Conservation (phyloP, 2,329 filamentous ascomycete species). For the Helotiales sp. region DNA sequence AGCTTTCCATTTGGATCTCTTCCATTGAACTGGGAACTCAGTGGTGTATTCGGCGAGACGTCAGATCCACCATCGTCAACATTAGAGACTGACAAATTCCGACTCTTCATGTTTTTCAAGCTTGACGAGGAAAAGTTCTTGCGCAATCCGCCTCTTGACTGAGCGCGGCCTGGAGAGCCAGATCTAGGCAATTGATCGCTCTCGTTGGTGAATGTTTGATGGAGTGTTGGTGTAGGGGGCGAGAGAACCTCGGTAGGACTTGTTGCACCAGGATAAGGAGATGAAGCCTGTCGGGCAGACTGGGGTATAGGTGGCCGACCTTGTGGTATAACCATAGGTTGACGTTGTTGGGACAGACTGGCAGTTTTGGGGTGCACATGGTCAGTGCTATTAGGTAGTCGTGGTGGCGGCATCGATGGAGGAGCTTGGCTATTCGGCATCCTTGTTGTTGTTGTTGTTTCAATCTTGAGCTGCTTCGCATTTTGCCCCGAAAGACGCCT, state of each 20-base stretch:
- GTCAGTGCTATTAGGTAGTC: slow-evolving; percentile 27
- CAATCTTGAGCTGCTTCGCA: slow-evolving; percentile 84
- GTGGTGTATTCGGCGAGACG: slow-evolving; percentile 74
- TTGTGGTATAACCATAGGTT: slow-evolving; percentile 18
- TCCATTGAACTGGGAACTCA: slow-evolving; percentile 55
- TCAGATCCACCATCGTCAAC: slow-evolving; percentile 66
- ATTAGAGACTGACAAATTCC: slow-evolving; percentile 72
- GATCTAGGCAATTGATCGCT: slow-evolving; percentile 49
- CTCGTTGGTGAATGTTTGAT: slow-evolving; percentile 37
- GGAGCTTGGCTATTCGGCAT: slow-evolving; percentile 26
- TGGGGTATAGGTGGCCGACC: slow-evolving; percentile 35
- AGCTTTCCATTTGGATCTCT: slow-evolving; percentile 53
- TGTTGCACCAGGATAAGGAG: slow-evolving; percentile 33
- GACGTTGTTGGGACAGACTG: slow-evolving; percentile 32
- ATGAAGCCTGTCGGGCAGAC: slow-evolving; percentile 38
- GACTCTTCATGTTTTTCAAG: slow-evolving; percentile 71
- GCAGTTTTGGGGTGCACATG: slow-evolving; percentile 38
- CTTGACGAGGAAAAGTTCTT: slow-evolving; percentile 76
- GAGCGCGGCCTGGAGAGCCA: slow-evolving; percentile 57
- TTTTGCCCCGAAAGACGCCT: slow-evolving; percentile 82
- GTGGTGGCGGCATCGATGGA: slow-evolving; percentile 38
- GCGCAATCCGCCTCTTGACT: slow-evolving; percentile 52
- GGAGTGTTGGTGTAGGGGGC: slow-evolving; percentile 43
- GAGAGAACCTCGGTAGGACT: slow-evolving; percentile 37
- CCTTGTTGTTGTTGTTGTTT: slow-evolving; percentile 67